Conservation (phyloP, 495 filamentous ascomycete species). For the Clohesyomyces aquaticus region DNA sequence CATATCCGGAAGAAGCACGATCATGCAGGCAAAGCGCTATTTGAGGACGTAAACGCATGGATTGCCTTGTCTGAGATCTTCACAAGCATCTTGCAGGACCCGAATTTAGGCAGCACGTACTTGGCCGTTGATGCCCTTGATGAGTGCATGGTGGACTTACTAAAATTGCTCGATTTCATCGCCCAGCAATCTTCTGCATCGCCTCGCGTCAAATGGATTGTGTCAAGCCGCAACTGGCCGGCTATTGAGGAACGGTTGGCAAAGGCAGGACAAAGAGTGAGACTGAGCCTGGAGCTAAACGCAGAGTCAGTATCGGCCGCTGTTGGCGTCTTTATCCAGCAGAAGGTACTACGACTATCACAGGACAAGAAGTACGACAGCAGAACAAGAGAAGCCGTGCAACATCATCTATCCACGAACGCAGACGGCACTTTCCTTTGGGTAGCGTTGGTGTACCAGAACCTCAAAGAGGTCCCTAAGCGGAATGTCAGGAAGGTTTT, state of each 20-base stretch:
- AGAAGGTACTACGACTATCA: slow-evolving; percentile 36
- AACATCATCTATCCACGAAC: slow-evolving; percentile 29
- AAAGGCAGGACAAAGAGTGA: slow-evolving; percentile 18
- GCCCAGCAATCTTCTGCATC: slow-evolving; percentile 21
- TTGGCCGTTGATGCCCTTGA: slow-evolving; percentile 14
- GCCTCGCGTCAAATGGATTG: slow-evolving; percentile 50
- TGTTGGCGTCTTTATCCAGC: slow-evolving; percentile 42
- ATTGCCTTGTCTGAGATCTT: slow-evolving; percentile 44
- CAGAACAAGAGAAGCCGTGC: slow-evolving; percentile 15
- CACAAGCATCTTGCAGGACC: slow-evolving; percentile 47
- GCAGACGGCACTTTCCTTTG: slow-evolving; percentile 42
- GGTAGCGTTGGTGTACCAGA: slow-evolving; percentile 32
- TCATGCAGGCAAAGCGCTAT: slow-evolving; percentile 40
- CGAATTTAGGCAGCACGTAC: slow-evolving; percentile 2
- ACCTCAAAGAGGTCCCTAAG: neutral
- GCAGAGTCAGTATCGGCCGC: slow-evolving; percentile 28
- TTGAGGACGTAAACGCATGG: slow-evolving; percentile 48
- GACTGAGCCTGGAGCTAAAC: slow-evolving; percentile 45
- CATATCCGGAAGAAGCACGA: slow-evolving; percentile 42
- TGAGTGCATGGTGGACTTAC: slow-evolving; percentile 11
- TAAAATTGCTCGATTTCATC: slow-evolving; percentile 38
- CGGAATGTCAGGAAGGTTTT: slow-evolving; percentile 2
- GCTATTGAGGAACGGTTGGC: slow-evolving; percentile 46
- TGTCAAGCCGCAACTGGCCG: slow-evolving; percentile 44
- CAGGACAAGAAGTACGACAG: neutral